Evolutionary conservation across 1,139 yeast genomes (phyloP), one percentile per base, ranked within the genome.

Genomic region (Debaryomyces fabryi): DNA sequence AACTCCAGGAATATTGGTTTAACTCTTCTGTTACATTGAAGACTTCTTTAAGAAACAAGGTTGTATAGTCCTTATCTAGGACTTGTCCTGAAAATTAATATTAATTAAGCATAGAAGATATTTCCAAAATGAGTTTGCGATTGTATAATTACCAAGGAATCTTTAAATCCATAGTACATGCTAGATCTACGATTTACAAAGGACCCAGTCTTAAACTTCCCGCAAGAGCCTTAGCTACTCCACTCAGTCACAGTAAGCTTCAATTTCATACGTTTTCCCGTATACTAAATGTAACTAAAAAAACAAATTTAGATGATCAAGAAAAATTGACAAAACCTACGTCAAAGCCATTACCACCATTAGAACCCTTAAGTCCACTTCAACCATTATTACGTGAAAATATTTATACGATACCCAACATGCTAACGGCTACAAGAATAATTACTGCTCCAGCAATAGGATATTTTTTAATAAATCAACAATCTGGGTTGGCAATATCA

Each of bases 361-460:
- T 40, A 21, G 35, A 39, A 12, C 36, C 47, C n/a, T 20, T 35
- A 35, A 35, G 38, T 20, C 38, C 38, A 5, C 38, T 35, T 35
- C 38, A 35, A 35, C 38, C 38, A 12, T 29, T 39, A 18, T 23
- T 42, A 6, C 40, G 29, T 33, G 91, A 86, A 57, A 79, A 84
- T 56, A 72, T 89, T 13, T 86, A 85, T 65, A 91, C 96, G 0
- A 60, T 93, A 6, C 99, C 99, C 6, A 95, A 95, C 63, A 58
- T 88, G 25, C 74, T 95, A 45, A 93, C 99, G 0, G 67, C 87
- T 62, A 81, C 96, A 1, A 72, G 99, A 56, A 79, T 95, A 13
- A 69, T 80, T 3, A 73, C 91, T 2, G 85, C 99, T 0, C 99
- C 99, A 0, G 68, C 84, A 10, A 82, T 93, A 38, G 98, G 98